A percentile compares a stretch with the other conserved stretches of the same genome.
Conservation (phyloP, 2,329 filamentous ascomycete species). For the Colletotrichum zoysiae region DNA sequence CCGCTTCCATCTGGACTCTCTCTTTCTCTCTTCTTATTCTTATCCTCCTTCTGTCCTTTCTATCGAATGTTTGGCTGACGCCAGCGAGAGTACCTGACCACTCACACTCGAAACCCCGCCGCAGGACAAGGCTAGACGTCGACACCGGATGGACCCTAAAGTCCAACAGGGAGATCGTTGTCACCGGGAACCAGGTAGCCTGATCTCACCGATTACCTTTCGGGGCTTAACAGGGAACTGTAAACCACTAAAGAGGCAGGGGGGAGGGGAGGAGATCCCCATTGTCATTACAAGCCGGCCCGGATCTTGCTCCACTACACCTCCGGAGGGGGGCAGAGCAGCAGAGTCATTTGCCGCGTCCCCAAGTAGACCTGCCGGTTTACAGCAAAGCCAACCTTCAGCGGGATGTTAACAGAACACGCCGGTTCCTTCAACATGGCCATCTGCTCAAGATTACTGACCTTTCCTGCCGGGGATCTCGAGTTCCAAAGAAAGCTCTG, state of each 20-base stretch:
- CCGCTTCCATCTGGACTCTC: slow-evolving; percentile 7
- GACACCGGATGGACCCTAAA: neutral
- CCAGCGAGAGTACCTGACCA: no score
- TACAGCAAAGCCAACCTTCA: neutral
- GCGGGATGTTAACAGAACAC: neutral
- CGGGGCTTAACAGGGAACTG: neutral
- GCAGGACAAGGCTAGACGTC: neutral
- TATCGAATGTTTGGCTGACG: no score
- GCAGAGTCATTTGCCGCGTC: neutral
- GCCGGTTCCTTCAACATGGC: no score
- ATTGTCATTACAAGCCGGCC: neutral
- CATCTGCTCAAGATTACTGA: neutral
- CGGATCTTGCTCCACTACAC: neutral
- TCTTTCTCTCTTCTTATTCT: neutral
- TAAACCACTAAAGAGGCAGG: neutral
- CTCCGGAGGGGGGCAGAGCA: neutral
- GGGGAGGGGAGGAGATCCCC: neutral
- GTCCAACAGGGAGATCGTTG: neutral
- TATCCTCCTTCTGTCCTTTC: no score
- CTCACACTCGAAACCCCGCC: no score
- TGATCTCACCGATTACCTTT: neutral
- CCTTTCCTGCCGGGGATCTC: neutral
- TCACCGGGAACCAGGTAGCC: neutral
- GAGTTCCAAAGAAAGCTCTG: neutral
- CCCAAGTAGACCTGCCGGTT: neutral